Percentiles rank a stretch among this genome's conserved stretches.
These are phyloP conservation scores for Lichina pygmaea DNA, from an alignment of 495 filamentous ascomycete genomes.

Conservation along the genomic window DNA sequence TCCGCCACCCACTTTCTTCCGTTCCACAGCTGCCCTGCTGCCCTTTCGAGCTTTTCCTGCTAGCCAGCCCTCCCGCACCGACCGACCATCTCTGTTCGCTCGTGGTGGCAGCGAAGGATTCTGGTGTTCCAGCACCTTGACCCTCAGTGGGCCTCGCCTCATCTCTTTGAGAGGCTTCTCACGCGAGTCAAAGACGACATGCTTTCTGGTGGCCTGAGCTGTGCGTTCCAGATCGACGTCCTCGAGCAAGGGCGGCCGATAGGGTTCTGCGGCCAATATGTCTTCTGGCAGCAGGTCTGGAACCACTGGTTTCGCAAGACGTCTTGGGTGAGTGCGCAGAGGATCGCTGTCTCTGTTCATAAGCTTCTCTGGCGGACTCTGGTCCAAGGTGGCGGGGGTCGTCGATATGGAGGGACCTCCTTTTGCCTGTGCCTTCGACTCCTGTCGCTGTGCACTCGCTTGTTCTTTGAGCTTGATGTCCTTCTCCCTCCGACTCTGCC, in stretches of 20 bases:
- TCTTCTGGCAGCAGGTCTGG: slow-evolving; percentile 26
- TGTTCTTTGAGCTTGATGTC: slow-evolving; percentile 21
- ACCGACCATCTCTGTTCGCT: slow-evolving; percentile 18
- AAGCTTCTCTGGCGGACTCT: neutral
- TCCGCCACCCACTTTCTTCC: slow-evolving; percentile 6
- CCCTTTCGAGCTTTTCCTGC: slow-evolving; percentile 11
- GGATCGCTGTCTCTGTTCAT: no score
- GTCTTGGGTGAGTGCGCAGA: neutral
- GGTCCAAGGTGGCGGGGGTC: neutral
- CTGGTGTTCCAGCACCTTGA: slow-evolving; percentile 21
- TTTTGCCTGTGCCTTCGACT: neutral
- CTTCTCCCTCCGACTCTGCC: slow-evolving; percentile 20
- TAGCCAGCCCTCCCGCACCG: slow-evolving; percentile 22
- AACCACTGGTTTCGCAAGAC: slow-evolving; percentile 8
- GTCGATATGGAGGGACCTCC: neutral
- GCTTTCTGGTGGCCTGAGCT: slow-evolving; percentile 14
- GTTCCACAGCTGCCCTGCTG: slow-evolving; percentile 7
- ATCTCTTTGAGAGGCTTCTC: slow-evolving; percentile 28
- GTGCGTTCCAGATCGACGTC: slow-evolving; percentile 9
- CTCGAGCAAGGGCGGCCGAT: slow-evolving; percentile 14
- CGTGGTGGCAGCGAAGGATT: slow-evolving; percentile 21
- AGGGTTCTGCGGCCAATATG: slow-evolving; percentile 21
- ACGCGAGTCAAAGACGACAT: slow-evolving; percentile 21
- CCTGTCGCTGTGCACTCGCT: slow-evolving; percentile 4
- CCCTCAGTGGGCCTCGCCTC: slow-evolving; percentile 21